Conservation (phyloP, 139 green algal genomes). For the Chlorella ohadii region DNA sequence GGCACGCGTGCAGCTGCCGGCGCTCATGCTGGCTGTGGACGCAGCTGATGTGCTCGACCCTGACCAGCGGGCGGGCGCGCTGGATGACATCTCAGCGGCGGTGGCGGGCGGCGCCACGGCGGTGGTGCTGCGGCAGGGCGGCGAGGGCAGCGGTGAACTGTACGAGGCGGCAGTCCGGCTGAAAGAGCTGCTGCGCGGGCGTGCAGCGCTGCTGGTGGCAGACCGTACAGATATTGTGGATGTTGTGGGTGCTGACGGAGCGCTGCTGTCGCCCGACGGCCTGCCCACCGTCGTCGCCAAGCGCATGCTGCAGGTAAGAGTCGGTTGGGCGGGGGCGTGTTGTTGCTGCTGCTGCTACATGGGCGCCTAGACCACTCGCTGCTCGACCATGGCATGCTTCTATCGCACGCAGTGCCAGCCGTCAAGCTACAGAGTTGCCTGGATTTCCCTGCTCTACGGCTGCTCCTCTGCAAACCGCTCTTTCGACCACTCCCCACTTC, state of each 20-base stretch:
- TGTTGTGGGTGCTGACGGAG: slow-evolving; percentile 84
- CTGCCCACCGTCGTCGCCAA: slow-evolving; percentile 90
- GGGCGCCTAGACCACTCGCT: too few species aligned
- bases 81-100: slow-evolving; percentile 39
- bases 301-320: slow-evolving; percentile 68
- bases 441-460: too few species aligned
- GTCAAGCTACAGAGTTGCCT: too few species aligned
- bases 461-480: too few species aligned
- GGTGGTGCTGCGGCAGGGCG: slow-evolving; percentile 65
- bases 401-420: too few species aligned
- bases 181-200: slow-evolving; percentile 74
- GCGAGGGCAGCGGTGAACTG: slow-evolving; percentile 56
- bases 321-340: too few species aligned
- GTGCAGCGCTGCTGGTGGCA: slow-evolving; percentile 82
- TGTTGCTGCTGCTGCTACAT: too few species aligned
- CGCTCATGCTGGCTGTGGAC: slow-evolving; percentile 64
- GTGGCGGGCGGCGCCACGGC: slow-evolving; percentile 70
- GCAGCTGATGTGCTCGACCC: slow-evolving; percentile 56
- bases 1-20: slow-evolving; percentile 73
- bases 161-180: slow-evolving; percentile 84
- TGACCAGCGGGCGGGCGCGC: slow-evolving; percentile 5
- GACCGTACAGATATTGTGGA: slow-evolving; percentile 91
- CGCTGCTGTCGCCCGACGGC: slow-evolving; percentile 81
- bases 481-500: too few species aligned
- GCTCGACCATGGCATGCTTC: too few species aligned